A percentile compares a stretch with the other conserved stretches of the same genome.
phyloP scores from a whole-genome alignment of 2,329 filamentous ascomycete genomes.

The Nakataea oryzae region DNA sequence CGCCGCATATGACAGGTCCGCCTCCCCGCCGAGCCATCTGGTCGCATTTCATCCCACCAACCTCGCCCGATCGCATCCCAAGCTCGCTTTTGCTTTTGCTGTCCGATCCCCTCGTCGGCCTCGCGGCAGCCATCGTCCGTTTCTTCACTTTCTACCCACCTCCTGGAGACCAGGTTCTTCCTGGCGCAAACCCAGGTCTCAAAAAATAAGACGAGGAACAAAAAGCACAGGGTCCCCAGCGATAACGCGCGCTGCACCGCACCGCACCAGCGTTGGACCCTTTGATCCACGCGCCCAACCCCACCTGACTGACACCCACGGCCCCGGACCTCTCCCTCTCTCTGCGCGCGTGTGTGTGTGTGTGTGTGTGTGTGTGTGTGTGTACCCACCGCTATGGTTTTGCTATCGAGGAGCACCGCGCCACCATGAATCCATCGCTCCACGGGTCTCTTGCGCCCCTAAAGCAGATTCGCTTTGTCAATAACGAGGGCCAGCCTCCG shows the following conservation, averaged over 20 bases:
- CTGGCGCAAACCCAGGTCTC: too few relatives aligned
- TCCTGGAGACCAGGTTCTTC: too few relatives aligned
- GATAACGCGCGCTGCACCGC: not conserved
- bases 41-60: not conserved
- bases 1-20: not conserved
- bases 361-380: too few relatives aligned
- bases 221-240: not conserved
- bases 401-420: slow-evolving; percentile 15
- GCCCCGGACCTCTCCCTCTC: too few relatives aligned
- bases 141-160: too few relatives aligned
- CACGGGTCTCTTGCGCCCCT: slow-evolving; percentile 31
- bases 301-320: too few relatives aligned
- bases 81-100: not conserved
- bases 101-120: not conserved
- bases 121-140: not conserved
- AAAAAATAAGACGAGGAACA: not conserved
- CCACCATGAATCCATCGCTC: slow-evolving; percentile 33
- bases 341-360: too few relatives aligned
- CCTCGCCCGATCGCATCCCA: not conserved
- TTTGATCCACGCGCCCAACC: not conserved
- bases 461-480: slow-evolving; percentile 67
- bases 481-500: slow-evolving; percentile 71
- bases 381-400: slow-evolving; percentile 21
- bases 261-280: not conserved
- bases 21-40: not conserved